Conservation (phyloP, 2,329 filamentous ascomycete species). For the Aspergillus novoparasiticus region DNA sequence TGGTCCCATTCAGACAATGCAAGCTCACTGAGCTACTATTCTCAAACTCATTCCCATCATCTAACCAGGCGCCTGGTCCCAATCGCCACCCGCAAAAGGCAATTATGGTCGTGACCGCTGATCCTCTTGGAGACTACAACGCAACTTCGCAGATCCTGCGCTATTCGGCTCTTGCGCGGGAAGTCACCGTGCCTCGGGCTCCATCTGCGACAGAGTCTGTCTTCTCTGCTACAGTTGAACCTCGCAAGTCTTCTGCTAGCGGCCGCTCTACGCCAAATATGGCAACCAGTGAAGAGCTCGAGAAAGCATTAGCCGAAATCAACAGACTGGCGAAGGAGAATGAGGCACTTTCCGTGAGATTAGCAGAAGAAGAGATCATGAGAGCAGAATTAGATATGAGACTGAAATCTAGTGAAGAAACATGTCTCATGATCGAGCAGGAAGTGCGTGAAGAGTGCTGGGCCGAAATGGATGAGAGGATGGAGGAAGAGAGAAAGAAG, state of each 20-base stretch:
- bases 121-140: conserved; percentile 91
- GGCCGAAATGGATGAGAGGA: conserved; percentile 76
- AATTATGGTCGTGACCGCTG: conserved; percentile 95
- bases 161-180: conserved; percentile 88
- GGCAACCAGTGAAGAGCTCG: conserved; percentile 67
- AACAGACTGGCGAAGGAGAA: conserved; percentile 76
- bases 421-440: conserved; percentile 75
- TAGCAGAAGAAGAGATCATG: conserved; percentile 70
- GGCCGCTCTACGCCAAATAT: conserved; percentile 48
- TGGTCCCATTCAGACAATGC: conserved; percentile 80
- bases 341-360: conserved; percentile 69
- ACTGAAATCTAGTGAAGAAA: conserved; percentile 65
- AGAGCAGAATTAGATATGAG: conserved; percentile 73
- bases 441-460: conserved; percentile 88
- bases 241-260: conserved; percentile 37
- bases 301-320: conserved; percentile 79
- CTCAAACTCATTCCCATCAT: conserved; percentile 80
- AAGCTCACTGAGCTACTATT: conserved; percentile 84
- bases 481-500: conserved; percentile 74
- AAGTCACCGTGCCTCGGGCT: conserved; percentile 87
- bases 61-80: conserved; percentile 47
- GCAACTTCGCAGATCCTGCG: conserved; percentile 94
- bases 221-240: conserved; percentile 34
- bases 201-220: conserved; percentile 80
- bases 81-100: conserved; percentile 77